Percentiles rank a stretch among this genome's conserved stretches.
phyloP scores from a whole-genome alignment of 2,329 filamentous ascomycete genomes.

The Volutella citrinella region DNA sequence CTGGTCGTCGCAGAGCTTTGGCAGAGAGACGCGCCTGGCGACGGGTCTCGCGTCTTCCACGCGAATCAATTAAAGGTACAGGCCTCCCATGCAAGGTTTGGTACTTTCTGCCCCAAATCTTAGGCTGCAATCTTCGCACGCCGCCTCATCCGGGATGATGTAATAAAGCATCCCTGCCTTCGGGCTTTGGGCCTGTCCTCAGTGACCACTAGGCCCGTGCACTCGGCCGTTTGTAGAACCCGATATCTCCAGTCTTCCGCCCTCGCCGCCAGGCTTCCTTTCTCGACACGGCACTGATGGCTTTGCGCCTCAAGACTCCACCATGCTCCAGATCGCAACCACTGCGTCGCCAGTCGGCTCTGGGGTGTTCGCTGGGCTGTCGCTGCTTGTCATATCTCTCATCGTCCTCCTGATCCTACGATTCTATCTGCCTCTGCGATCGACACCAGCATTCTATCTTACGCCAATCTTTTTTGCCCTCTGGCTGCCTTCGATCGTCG shows the following conservation, averaged over 20 bases:
- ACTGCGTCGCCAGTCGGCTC: slow-evolving; percentile 70
- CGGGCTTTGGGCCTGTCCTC: too few relatives aligned
- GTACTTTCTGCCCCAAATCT: slow-evolving; percentile 17
- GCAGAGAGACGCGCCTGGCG: slow-evolving; percentile 9
- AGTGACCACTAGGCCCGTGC: too few relatives aligned
- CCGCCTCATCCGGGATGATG: slow-evolving; percentile 17
- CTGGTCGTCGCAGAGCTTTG: too few relatives aligned
- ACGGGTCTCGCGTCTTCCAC: slow-evolving; percentile 14
- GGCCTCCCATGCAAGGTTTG: slow-evolving; percentile 3
- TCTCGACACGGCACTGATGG: slow-evolving; percentile 27
- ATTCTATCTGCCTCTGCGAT: slow-evolving; percentile 85
- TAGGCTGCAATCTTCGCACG: slow-evolving; percentile 14
- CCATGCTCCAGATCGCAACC: slow-evolving; percentile 50
- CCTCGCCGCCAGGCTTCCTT: slow-evolving; percentile 16
- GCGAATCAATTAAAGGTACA: slow-evolving; percentile 22
- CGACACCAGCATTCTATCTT: slow-evolving; percentile 84
- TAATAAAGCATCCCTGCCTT: too few relatives aligned
- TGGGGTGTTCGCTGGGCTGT: slow-evolving; percentile 70
- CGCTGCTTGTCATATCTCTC: slow-evolving; percentile 70
- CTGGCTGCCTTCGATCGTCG: slow-evolving; percentile 84
- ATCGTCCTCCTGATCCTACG: slow-evolving; percentile 81
- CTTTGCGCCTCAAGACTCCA: slow-evolving; percentile 27
- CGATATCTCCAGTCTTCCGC: too few relatives aligned
- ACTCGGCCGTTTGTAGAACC: too few relatives aligned
- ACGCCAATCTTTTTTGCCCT: slow-evolving; percentile 96